These are phyloP conservation scores for Oryza meridionalis DNA, from an alignment of 176 grass and related monocot species.

Conservation along the genomic window DNA sequence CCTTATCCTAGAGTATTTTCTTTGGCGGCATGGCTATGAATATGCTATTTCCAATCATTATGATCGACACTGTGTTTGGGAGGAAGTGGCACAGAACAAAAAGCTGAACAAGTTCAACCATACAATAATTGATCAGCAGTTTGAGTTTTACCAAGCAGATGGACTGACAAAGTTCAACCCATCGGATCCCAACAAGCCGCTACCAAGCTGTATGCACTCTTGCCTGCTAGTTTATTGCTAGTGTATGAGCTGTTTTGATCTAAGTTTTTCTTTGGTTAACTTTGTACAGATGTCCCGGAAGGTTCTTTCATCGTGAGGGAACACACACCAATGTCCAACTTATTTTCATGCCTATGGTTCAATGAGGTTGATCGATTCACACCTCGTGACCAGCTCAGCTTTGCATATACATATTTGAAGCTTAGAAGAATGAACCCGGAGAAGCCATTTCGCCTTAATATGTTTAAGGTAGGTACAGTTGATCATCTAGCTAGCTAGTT, in stretches of 20 bases:
- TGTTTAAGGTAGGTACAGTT: conserved; percentile 79
- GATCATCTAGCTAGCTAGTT: conserved; percentile 12
- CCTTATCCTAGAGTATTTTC: conserved; percentile 95
- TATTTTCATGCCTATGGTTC: conserved; percentile 97
- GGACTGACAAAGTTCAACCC: conserved; percentile 82
- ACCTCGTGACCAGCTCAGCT: conserved; percentile 95
- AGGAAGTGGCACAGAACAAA: conserved; percentile 96
- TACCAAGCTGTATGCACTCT: conserved; percentile 83
- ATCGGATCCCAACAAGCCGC: conserved; percentile 73
- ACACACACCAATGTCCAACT: conserved; percentile 97
- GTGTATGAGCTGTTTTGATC: conserved; percentile 11
- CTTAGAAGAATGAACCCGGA: conserved; percentile 84
- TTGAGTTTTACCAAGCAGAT: conserved; percentile 94
- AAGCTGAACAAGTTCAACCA: conserved; percentile 98
- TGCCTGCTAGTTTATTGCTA: conserved; percentile 41
- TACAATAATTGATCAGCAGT: conserved; percentile 97
- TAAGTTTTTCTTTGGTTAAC: conserved; percentile 15
- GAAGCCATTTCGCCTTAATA: conserved; percentile 78
- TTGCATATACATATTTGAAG: conserved; percentile 99
- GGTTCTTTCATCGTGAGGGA: conserved; percentile 97
- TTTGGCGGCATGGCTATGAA: conserved; percentile 88
- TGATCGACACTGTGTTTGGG: conserved; percentile 93
- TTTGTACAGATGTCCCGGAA: conserved; percentile 91
- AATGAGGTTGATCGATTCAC: conserved; percentile 98
- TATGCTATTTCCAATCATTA: conserved; percentile 99